Evolutionary conservation across 495 filamentous ascomycete species (phyloP).

Genomic region (Choiromyces venosus): DNA sequence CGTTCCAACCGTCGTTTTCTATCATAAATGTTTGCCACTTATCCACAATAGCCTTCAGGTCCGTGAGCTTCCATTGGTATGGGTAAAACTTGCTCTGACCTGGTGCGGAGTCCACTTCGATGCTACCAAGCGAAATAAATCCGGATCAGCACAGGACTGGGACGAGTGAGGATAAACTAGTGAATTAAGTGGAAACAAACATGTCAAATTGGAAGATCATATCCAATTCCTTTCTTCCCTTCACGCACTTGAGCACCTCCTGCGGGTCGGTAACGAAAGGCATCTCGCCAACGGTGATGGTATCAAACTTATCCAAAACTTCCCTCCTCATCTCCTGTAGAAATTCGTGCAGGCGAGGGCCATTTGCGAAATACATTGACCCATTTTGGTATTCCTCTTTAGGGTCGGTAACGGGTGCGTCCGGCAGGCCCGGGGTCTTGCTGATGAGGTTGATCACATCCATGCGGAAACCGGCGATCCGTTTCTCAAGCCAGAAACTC

Average conservation of each 20-base stretch:
- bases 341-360: constrained; percentile 62
- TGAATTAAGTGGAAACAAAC: constrained; percentile 6
- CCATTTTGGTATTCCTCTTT: constrained; percentile 52
- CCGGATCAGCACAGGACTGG: neutral
- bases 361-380: constrained; percentile 57
- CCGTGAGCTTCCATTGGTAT: constrained; percentile 52
- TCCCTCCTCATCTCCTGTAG: constrained; percentile 54
- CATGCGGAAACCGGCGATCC: constrained; percentile 64
- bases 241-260: constrained; percentile 58
- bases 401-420: constrained; percentile 55
- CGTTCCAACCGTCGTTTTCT: constrained; percentile 65
- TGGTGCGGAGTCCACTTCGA: constrained; percentile 11
- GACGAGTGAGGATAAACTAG: neutral
- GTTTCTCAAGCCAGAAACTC: constrained; percentile 66
- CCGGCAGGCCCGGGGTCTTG: constrained; percentile 57
- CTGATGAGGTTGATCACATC: constrained; percentile 63
- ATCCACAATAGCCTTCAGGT: constrained; percentile 55
- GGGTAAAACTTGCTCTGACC: constrained; percentile 50
- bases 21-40: constrained; percentile 66
- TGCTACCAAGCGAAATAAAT: neutral
- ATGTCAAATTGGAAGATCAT: constrained; percentile 75
- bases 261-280: constrained; percentile 56
- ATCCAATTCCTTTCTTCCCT: constrained; percentile 57
- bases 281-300: constrained; percentile 67
- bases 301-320: constrained; percentile 63